Evolutionary conservation across 305 asterid genomes (phyloP).

Genomic region (Plantago coronopus): DNA sequence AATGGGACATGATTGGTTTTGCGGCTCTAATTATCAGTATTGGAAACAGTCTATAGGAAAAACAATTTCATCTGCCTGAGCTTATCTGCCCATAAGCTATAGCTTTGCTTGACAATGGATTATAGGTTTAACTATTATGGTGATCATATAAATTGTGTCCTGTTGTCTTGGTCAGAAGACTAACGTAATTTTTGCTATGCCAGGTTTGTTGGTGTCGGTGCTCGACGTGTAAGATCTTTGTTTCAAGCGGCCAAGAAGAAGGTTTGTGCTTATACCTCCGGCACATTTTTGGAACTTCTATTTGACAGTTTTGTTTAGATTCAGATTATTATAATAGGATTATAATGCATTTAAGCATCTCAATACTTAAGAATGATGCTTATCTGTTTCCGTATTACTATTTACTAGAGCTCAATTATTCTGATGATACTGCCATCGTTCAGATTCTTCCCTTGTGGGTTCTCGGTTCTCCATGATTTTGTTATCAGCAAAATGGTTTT

Average conservation of each 20-base stretch:
- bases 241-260: slow-evolving; percentile 98
- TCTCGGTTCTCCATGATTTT: background rate
- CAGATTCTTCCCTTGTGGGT: no score
- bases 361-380: slow-evolving; percentile 3
- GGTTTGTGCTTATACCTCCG: slow-evolving; percentile 36
- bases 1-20: background rate
- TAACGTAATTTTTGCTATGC: slow-evolving; percentile 21
- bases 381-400: no score
- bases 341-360: background rate
- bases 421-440: background rate
- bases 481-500: background rate
- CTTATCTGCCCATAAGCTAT: no score
- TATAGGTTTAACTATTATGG: slow-evolving; percentile 9
- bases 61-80: no score
- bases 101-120: background rate
- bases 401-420: background rate
- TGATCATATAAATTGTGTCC: slow-evolving; percentile 7
- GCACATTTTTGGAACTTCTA: background rate
- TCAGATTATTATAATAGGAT: slow-evolving; percentile 8
- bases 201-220: slow-evolving; percentile 99
- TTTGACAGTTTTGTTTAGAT: background rate
- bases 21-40: background rate
- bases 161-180: slow-evolving; percentile 9
- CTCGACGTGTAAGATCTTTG: slow-evolving; percentile 94
- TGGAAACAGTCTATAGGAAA: no score